phyloP scores from a whole-genome alignment of 208 protist species.

The Phytomonas serpens region DNA sequence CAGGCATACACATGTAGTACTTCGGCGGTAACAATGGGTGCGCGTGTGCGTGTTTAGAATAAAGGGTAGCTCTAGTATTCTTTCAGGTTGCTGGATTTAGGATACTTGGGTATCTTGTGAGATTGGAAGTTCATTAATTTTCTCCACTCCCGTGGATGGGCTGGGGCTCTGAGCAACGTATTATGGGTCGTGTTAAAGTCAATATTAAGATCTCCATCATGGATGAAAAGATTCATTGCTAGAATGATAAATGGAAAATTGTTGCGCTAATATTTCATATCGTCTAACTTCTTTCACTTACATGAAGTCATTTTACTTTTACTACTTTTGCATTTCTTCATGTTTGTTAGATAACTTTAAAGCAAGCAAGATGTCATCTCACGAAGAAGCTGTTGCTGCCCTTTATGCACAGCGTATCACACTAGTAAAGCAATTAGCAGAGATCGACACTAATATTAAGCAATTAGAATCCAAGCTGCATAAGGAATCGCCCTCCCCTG shows the following conservation, averaged over 20 bases:
- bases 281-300: slow-evolving; percentile 4
- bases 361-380: slow-evolving; percentile 23
- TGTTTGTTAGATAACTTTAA: slow-evolving; percentile 1
- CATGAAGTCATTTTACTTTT: slow-evolving; percentile 11
- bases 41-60: background rate
- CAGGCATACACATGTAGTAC: background rate
- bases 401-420: slow-evolving; percentile 72
- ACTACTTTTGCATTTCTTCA: slow-evolving; percentile 6
- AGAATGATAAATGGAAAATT: slow-evolving; percentile 1
- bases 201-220: background rate
- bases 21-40: background rate
- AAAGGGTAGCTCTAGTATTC: background rate
- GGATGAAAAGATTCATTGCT: background rate
- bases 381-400: slow-evolving; percentile 55
- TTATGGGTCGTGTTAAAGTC: background rate
- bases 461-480: slow-evolving; percentile 52
- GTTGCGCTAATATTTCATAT: background rate
- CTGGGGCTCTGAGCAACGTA: background rate
- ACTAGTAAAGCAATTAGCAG: slow-evolving; percentile 67
- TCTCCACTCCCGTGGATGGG: background rate
- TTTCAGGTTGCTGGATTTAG: background rate
- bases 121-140: background rate
- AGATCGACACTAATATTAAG: slow-evolving; percentile 68
- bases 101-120: background rate
- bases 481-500: slow-evolving; percentile 20